Base-by-base conservation (phyloP, 164 flowering plant genomes). In the Piper longum region DNA sequence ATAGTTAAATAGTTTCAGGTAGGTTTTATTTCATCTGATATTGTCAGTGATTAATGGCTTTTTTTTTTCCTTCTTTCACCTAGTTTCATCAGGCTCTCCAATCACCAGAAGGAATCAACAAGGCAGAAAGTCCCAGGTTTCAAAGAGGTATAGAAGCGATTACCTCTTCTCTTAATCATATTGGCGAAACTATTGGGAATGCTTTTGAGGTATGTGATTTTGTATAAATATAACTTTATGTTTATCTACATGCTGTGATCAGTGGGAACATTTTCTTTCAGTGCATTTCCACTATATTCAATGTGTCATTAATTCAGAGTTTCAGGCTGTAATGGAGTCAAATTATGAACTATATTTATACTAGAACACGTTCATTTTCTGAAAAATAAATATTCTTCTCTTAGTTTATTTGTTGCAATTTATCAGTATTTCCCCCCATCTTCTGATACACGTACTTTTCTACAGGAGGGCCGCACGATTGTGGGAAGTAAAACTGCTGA, bases 401-500 rank as follows among this genome's bases (percentile, higher is more conserved):
- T 9, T 14, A 9, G 9, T 12, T 48, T 48, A 48, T 5, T 48
- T 5, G 9, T 5, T 9, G 3, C 14, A 14, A 12, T 1, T 26
- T 5, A 16, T 41, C 19, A 41, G 3, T 5, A 14, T 39, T 14
- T 1, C 16, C 17, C 42, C n/a, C 12, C 41, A 40, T 41, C 62
- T 40, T 60, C 14, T 40, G 5, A 12, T 8, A 16, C n/a, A 60
- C 11, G 13, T 41, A 18, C 41, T 59, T 40, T 48, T 39, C 43
- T 51, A 54, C 82, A 93, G 99, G 99, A 85, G 78, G 92, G 96
- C 55, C 74, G 84, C 5, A 74, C 83, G n/a, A 83, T 83, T 36
- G 83, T 88, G 72, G 96, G 88, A 70, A 82, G 70, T 67, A 83
- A 77, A 72, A 86, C 96, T 44, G 87, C 89, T 48, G 93, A 88